These are phyloP conservation scores for Calonectria pteridis DNA, from an alignment of 2,329 filamentous ascomycete genomes.

Conservation along the genomic window DNA sequence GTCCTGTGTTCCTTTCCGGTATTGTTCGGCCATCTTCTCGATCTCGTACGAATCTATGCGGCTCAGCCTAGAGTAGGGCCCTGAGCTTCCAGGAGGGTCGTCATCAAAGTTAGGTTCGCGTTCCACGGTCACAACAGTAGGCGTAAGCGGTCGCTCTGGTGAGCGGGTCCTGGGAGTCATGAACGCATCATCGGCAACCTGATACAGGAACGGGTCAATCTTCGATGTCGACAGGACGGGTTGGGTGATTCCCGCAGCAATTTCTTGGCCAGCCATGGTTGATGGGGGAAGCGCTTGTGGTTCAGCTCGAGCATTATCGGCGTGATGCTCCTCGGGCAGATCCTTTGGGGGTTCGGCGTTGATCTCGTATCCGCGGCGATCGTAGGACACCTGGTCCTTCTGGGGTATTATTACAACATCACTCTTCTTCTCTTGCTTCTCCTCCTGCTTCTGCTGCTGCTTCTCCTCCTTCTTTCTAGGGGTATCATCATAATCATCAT, in stretches of 20 bases:
- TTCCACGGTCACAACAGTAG: conserved; percentile 65
- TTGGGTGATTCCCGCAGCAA: conserved; percentile 41
- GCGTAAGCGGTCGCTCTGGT: conserved; percentile 60
- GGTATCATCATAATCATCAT: conserved; percentile 49
- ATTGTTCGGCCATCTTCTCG: conserved; percentile 50
- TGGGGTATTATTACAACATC: conserved; percentile 43
- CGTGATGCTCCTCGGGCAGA: conserved; percentile 41
- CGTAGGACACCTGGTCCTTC: conserved; percentile 39
- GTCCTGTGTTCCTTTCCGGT: conserved; percentile 40
- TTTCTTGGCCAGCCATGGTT: conserved; percentile 45
- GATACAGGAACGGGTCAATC: conserved; percentile 71
- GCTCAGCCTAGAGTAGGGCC: conserved; percentile 56
- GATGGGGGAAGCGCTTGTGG: conserved; percentile 43
- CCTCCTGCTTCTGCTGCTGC: conserved; percentile 40
- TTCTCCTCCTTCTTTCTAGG: conserved; percentile 44
- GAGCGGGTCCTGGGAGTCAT: conserved; percentile 56
- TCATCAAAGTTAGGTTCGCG: conserved; percentile 65
- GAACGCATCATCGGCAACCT: conserved; percentile 66
- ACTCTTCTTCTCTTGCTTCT: conserved; percentile 40
- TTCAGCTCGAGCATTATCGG: conserved; percentile 43
- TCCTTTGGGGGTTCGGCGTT: conserved; percentile 47
- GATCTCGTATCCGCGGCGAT: conserved; percentile 43
- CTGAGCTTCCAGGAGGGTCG: conserved; percentile 44
- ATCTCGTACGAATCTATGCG: conserved; percentile 65
- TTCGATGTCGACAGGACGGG: conserved; percentile 43